A percentile compares a stretch with the other conserved stretches of the same genome.
phyloP scores from a whole-genome alignment of 257 asterid species.

The Knoxia roxburghii region DNA sequence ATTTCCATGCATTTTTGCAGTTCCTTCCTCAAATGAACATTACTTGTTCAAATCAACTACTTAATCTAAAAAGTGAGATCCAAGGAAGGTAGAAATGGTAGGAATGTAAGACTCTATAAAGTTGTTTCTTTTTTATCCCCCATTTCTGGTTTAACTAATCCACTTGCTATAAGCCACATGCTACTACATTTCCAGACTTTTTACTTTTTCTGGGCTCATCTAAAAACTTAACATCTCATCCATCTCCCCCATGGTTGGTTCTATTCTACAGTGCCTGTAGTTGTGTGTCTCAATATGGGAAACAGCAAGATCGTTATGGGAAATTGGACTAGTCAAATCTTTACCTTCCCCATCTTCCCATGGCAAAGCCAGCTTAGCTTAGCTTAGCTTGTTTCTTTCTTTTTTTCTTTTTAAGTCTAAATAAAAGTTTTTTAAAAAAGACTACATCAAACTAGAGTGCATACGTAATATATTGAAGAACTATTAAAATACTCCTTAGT shows the following conservation, averaged over 20 bases:
- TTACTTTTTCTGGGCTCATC: background rate
- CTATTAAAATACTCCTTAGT: slow-evolving; percentile 10
- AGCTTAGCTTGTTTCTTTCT: no score
- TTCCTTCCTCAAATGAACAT: slow-evolving; percentile 25
- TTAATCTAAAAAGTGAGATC: background rate
- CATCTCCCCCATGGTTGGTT: background rate
- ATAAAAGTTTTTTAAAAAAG: no score
- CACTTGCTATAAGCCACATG: slow-evolving; percentile 29
- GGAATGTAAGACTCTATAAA: background rate
- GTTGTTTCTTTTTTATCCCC: background rate
- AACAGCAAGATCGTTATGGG: slow-evolving; percentile 72
- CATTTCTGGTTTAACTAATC: slow-evolving; percentile 22
- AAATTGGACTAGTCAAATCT: slow-evolving; percentile 56
- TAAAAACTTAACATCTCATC: background rate
- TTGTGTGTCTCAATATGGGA: slow-evolving; percentile 51
- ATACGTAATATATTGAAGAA: no score
- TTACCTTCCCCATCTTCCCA: slow-evolving; percentile 16
- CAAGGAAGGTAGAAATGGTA: background rate
- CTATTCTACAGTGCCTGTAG: background rate
- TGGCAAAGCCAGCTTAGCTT: no score
- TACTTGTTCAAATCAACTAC: slow-evolving; percentile 35
- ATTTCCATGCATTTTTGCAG: slow-evolving; percentile 17
- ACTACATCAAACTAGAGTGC: no score
- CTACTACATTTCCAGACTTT: background rate
- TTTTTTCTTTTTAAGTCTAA: no score